These are phyloP conservation scores for Arachis hypogaea DNA, from an alignment of 306 rosid species.

Conservation along the genomic window DNA sequence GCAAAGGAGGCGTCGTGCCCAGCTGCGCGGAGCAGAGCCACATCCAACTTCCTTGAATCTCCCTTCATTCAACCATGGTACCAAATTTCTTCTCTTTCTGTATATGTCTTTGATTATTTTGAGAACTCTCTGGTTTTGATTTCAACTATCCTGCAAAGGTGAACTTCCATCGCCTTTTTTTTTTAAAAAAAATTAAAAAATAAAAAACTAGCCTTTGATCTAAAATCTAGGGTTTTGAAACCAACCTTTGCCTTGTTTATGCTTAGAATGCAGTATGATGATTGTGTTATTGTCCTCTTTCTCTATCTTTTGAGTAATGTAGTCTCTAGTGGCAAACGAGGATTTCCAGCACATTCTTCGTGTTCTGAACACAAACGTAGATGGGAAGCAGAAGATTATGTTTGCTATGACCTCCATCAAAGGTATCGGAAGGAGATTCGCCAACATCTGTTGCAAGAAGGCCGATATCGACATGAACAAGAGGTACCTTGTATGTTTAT, in stretches of 20 bases:
- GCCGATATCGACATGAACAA: slow-evolving; percentile 65
- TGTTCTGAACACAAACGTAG: slow-evolving; percentile 59
- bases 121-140: neutral
- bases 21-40: neutral
- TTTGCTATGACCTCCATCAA: slow-evolving; percentile 62
- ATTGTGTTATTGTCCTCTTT: neutral
- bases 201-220: neutral
- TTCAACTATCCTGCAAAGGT: slow-evolving; percentile 12
- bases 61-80: slow-evolving; percentile 34
- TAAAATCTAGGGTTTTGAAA: slow-evolving; percentile 17
- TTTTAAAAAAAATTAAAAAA: too few species aligned
- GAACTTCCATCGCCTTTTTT: neutral
- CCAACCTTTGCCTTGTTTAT: neutral
- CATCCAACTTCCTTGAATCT: neutral
- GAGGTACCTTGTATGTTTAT: slow-evolving; percentile 27
- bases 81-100: neutral
- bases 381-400: slow-evolving; percentile 63
- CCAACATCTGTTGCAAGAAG: slow-evolving; percentile 56
- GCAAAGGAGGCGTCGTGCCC: neutral
- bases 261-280: neutral
- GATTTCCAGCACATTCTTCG: slow-evolving; percentile 64
- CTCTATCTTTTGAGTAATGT: neutral
- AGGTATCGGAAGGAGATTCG: slow-evolving; percentile 57
- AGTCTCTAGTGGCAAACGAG: slow-evolving; percentile 62
- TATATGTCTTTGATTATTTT: neutral